Conservation (phyloP, 1,139 yeast species). For the Diutina scorzettiae region DNA sequence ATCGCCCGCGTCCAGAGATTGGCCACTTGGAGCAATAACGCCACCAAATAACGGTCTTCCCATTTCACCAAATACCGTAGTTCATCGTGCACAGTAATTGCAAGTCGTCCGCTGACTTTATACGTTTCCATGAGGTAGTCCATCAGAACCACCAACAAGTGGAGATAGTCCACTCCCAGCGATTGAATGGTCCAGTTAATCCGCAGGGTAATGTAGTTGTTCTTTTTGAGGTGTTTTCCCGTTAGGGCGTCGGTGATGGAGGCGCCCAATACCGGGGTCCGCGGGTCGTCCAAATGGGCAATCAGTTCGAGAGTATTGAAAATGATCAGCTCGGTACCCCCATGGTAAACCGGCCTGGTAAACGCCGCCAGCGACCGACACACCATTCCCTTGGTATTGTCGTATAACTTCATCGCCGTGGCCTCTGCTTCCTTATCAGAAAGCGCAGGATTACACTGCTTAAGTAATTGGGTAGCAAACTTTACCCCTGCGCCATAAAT, state of each 20-base stretch:
- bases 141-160: constrained; percentile 77
- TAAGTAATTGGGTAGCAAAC: constrained; percentile 72
- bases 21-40: constrained; percentile 75
- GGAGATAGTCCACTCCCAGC: constrained; percentile 94
- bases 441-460: constrained; percentile 66
- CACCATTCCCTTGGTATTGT: constrained; percentile 69
- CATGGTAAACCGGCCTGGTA: constrained; percentile 49
- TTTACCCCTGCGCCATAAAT: constrained; percentile 95
- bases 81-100: constrained; percentile 93
- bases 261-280: constrained; percentile 89
- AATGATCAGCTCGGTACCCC: constrained; percentile 89
- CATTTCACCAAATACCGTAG: constrained; percentile 69
- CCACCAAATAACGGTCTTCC: constrained; percentile 62
- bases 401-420: constrained; percentile 59
- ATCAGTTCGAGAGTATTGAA: constrained; percentile 82
- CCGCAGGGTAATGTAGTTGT: constrained; percentile 74
- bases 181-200: constrained; percentile 98
- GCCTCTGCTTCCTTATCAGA: constrained; percentile 58
- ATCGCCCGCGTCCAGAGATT: constrained; percentile 95
- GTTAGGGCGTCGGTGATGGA: constrained; percentile 81
- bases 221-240: constrained; percentile 48
- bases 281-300: constrained; percentile 74
- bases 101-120: constrained; percentile 63
- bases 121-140: constrained; percentile 61
- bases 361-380: constrained; percentile 17